Evolutionary conservation across 257 asterid genomes (phyloP), one percentile per base, ranked within the genome.

Genomic region (Capsicum pubescens): DNA sequence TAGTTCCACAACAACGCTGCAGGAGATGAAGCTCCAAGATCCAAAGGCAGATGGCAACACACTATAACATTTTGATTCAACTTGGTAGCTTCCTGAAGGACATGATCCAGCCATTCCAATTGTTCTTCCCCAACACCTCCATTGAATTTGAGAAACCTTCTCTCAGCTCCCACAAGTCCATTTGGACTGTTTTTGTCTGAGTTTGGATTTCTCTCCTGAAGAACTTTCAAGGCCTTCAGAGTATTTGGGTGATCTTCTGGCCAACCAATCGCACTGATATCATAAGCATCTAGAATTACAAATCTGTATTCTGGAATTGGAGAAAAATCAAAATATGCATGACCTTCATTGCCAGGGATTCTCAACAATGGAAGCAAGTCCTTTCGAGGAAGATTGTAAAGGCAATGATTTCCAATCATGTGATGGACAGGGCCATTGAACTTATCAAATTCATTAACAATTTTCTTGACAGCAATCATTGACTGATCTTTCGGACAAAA

Each of bases 331-430:
- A 93, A 97, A 83, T 93, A 97, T 81, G 98, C 98, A 79, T 21
- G 84, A 26, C 88, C 83, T 36, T 90, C 86, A 14, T 32, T 70
- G 15, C 90, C 83, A 8, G 86, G 88, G 85, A 97, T 92, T 85
- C 91, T 92, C 85, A 97, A 78, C 36, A 93, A 36, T 9, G 98
- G 98, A 80, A 93, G 97, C 83, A 97, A 74, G 17, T 88, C 85
- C 57, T 93, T 97, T 15, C 98, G 97, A 69, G 98, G 97, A 86
- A 97, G 97, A 89, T 97, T 97, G 89, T 97, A 97, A 42, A 97
- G 98, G 87, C 98, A 93, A 85, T 97, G 99, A 48, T 95, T 97
- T 32, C 99, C 99, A 66, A 95, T 97, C 97, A 95, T 91, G 95
- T 97, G 98, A 87, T 92, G 91, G 12, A 90, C 94, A 0, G 97